These are phyloP conservation scores for Rhynchosporium agropyri DNA, from an alignment of 2,329 filamentous ascomycete species.

Conservation along the genomic window DNA sequence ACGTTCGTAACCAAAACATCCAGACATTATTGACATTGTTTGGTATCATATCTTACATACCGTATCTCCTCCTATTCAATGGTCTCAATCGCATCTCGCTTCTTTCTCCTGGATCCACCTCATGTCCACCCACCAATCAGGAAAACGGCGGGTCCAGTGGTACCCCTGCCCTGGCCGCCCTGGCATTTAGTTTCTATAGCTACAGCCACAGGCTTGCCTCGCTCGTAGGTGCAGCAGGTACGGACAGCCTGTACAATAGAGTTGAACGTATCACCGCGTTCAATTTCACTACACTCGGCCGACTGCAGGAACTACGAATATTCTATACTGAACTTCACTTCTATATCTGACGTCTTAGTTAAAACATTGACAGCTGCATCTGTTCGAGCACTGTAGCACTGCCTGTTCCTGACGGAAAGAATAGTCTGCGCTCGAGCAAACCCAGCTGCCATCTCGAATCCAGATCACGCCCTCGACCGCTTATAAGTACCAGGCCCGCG, in stretches of 20 bases:
- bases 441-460: not conserved
- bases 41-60: not conserved
- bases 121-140: too few species aligned
- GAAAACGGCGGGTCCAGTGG: not conserved
- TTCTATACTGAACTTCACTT: slow-evolving; percentile 4
- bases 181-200: slow-evolving; percentile 20
- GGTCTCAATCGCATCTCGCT: slow-evolving; percentile 4
- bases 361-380: slow-evolving; percentile 12
- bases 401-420: too few species aligned
- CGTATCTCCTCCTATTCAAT: slow-evolving; percentile 8
- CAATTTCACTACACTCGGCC: slow-evolving; percentile 21
- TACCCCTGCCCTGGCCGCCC: not conserved
- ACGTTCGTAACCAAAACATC: slow-evolving; percentile 16
- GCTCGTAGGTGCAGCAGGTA: not conserved
- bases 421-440: not conserved
- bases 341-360: not conserved
- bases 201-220: slow-evolving; percentile 1
- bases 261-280: not conserved
- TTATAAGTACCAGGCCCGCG: slow-evolving; percentile 9
- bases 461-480: slow-evolving; percentile 4
- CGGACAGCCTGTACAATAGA: too few species aligned
- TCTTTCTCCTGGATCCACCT: not conserved
- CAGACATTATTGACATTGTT: slow-evolving; percentile 16
- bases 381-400: not conserved
- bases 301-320: slow-evolving; percentile 21